A percentile compares a stretch with the other conserved stretches of the same genome.
Evolutionary conservation across 306 rosid genomes (phyloP).

Genomic region (Dicorynia guianensis): DNA sequence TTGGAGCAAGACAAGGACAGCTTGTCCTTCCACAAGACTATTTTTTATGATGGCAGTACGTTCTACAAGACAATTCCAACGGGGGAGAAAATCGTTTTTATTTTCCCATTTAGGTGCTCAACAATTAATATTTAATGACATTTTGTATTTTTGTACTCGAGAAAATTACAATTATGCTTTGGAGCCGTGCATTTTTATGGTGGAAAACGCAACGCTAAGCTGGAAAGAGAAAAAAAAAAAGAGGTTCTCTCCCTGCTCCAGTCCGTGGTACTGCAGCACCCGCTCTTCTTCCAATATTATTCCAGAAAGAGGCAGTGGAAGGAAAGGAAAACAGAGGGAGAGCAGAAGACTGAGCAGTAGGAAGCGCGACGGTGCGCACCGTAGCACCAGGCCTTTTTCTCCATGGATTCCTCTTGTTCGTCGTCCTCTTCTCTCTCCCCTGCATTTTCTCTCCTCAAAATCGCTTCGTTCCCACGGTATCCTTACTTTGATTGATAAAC

Average conservation of each 20-base stretch:
- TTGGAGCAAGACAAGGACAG: conserved; percentile 42
- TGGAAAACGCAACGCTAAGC: conserved; percentile 49
- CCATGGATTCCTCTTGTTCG: conserved; percentile 44
- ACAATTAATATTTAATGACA: not conserved
- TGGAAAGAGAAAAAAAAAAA: conserved; percentile 35
- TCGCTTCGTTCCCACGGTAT: conserved; percentile 63
- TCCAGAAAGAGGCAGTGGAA: conserved; percentile 4
- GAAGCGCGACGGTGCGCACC: conserved; percentile 40
- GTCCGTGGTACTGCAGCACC: conserved; percentile 14
- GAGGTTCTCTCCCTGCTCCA: conserved; percentile 16
- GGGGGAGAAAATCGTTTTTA: not conserved
- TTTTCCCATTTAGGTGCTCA: not conserved
- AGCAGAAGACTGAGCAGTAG: not conserved
- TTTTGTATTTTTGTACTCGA: not conserved
- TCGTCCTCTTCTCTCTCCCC: conserved; percentile 24
- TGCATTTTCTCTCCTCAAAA: conserved; percentile 28
- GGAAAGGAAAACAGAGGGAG: conserved; percentile 18
- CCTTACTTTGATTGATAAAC: conserved; percentile 28
- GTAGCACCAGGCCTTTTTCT: conserved; percentile 11
- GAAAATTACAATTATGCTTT: conserved; percentile 30
- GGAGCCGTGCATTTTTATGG: conserved; percentile 53
- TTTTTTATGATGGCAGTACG: too few species aligned
- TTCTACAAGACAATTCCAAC: conserved; percentile 28
- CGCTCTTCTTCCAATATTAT: conserved; percentile 12
- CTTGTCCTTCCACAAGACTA: conserved; percentile 39